Evolutionary conservation across 345 rosid species (phyloP), one percentile per base, ranked within the genome.

Genomic region (Euphorbia peplus): DNA sequence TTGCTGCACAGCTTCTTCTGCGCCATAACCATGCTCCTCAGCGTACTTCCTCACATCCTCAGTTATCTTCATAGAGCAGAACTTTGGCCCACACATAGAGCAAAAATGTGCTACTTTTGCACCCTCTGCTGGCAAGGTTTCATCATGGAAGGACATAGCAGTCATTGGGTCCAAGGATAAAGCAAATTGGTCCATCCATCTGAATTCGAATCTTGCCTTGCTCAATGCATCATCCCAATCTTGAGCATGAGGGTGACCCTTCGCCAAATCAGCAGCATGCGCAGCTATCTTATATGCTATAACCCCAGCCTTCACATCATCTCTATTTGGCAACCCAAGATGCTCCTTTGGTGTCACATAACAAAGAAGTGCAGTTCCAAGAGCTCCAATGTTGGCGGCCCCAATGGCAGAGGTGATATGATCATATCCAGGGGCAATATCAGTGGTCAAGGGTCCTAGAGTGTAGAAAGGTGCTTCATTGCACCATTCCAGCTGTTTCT

Each of bases 41-140:
- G 98, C 98, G 69, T 92, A 95, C 82, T 86, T 95, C 25, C 99
- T 77, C 70, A 95, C 92, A 68, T 95, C 98, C 84, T 95, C 99
- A 5, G 98, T 95, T 81, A 92, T 95, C 98, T 87, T 95, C 99
- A 95, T 95, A 11, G 99, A 95, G 86, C 99, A 95, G 80, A 95
- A 95, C 55, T 95, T 95, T 5, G 97, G 99, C 35, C 99, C 98
- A 42, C 99, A 95, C 98, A 95, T 90, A 29, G 98, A 95, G 82
- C 99, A 95, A 68, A 95, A 95, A 62, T 92, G 98, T 0, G 99
- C 99, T 57, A 95, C 93, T 83, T 95, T 92, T 54, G 99, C 99
- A 74, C 98, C 98, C 22, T 95, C 98, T 64, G 99, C 81, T 57
- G 99, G 99, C 60, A 95, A 82, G 37, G 97, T 95, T 79, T 95